Percentiles rank a stretch among this genome's conserved stretches.
Conservation (phyloP, 169 alveolate genomes). For the Perkinsus marinus region DNA sequence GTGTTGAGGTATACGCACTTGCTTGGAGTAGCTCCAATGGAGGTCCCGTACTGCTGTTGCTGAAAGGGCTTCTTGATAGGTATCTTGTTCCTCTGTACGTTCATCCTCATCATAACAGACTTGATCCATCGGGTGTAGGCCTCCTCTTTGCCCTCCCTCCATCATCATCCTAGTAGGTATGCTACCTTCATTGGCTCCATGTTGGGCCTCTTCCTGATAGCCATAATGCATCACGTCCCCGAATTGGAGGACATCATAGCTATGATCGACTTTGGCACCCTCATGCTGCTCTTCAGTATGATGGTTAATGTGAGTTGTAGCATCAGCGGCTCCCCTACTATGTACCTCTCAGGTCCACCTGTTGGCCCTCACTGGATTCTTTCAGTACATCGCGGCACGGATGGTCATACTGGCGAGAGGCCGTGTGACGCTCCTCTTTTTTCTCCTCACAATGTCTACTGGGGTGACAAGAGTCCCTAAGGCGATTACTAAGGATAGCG, state of each 20-base stretch:
- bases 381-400: neutral
- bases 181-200: neutral
- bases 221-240: neutral
- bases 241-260: neutral
- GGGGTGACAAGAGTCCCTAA: neutral
- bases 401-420: neutral
- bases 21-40: neutral
- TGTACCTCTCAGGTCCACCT: neutral
- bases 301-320: neutral
- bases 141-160: neutral
- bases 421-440: neutral
- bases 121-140: neutral
- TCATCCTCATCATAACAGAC: neutral
- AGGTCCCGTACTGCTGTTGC: neutral
- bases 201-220: neutral
- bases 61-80: neutral
- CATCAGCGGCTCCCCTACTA: neutral
- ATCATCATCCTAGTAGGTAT: neutral
- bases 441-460: neutral
- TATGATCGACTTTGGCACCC: conserved; percentile 1
- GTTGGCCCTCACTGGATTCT: neutral
- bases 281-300: neutral
- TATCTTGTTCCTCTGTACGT: neutral
- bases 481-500: neutral
- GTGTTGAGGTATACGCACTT: neutral